Conservation (phyloP, 2,329 filamentous ascomycete species). For the Neurospora sp. region DNA sequence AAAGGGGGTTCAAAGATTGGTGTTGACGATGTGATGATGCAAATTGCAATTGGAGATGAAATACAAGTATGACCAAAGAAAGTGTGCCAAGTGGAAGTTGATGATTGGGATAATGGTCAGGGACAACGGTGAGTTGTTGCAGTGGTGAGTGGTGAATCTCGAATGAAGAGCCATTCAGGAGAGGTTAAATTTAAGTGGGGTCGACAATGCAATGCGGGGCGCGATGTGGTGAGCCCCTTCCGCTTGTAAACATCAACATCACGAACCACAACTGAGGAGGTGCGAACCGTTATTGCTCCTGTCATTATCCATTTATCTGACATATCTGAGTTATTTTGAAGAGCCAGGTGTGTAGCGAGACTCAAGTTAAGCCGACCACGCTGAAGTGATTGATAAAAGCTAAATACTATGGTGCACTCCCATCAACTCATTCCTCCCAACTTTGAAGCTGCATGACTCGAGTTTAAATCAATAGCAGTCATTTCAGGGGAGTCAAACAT, state of each 20-base stretch:
- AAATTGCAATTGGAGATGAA: background rate
- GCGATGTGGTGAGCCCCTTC: background rate
- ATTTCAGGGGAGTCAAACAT: background rate
- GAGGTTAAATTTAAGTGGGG: background rate
- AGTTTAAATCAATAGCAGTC: background rate
- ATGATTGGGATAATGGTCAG: background rate
- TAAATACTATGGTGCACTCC: background rate
- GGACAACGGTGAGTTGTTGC: background rate
- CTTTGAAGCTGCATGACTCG: background rate
- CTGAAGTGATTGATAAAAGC: background rate
- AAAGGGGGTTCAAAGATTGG: background rate
- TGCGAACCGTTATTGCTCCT: background rate
- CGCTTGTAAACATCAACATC: background rate
- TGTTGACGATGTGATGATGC: background rate
- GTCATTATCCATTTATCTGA: too few relatives aligned
- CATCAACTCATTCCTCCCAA: background rate
- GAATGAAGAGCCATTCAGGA: background rate
- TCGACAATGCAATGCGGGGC: background rate
- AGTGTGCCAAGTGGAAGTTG: background rate
- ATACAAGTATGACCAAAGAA: background rate
- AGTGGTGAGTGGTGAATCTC: background rate
- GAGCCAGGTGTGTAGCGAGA: background rate
- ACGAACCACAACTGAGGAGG: background rate
- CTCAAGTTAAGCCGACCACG: background rate
- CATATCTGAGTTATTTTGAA: too few relatives aligned